These are phyloP conservation scores for Climacium dendroides DNA, from an alignment of 225 moss, liverwort and hornwort genomes.

Conservation along the genomic window DNA sequence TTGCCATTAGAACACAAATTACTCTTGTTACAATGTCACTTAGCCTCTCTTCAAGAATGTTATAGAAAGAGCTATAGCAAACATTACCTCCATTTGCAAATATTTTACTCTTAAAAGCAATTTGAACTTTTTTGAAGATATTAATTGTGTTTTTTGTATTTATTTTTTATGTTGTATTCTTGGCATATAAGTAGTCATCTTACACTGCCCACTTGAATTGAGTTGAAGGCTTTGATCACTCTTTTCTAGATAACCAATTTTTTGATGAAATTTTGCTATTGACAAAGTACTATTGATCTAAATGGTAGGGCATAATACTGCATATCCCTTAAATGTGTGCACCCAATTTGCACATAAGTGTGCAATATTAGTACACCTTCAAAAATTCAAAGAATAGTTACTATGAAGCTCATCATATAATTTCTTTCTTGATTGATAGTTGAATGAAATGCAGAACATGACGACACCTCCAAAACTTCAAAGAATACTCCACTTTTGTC, in stretches of 20 bases:
- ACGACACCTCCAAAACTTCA: background rate
- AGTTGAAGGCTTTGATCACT: background rate
- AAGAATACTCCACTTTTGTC: background rate
- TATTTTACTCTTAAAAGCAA: background rate
- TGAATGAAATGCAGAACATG: background rate
- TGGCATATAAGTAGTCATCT: too few relatives aligned
- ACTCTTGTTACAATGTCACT: too few relatives aligned
- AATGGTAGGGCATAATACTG: too few relatives aligned
- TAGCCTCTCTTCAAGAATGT: too few relatives aligned
- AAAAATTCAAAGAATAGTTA: background rate
- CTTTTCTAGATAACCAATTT: background rate
- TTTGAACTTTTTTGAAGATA: background rate
- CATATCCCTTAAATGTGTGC: accelerated
- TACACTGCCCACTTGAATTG: background rate
- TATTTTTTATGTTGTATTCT: too few relatives aligned
- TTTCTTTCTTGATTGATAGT: background rate
- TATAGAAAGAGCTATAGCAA: background rate
- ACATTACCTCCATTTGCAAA: background rate
- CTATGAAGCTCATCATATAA: background rate
- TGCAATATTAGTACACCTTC: background rate
- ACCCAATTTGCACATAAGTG: background rate
- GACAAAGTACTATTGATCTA: background rate
- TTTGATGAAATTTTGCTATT: accelerated
- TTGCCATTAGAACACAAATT: too few relatives aligned
- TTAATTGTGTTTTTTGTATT: background rate